Evolutionary conservation across 768 basidiomycete species (phyloP), one percentile per base, ranked within the genome.

Genomic region (Kwoniella sp.): DNA sequence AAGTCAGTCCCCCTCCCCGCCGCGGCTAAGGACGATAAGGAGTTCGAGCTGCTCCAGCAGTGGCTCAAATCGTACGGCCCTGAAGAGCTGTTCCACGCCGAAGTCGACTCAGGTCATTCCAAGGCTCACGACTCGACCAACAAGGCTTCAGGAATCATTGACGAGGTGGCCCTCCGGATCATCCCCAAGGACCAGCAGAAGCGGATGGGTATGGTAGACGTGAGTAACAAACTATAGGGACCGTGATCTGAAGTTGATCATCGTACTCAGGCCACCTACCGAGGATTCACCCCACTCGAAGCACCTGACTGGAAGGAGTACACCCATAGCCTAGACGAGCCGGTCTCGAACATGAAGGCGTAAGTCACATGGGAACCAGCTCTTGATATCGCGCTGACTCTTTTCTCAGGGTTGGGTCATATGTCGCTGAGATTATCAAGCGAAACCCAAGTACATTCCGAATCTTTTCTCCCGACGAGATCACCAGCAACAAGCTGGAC

Each of bases 401-500:
- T 80, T 73, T 71, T 71, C 59, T 66, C 70, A 76, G 74, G 12
- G 74, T 81, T 51, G 81, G 77, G 21, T 64, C 53, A 15, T 83
- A 81, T 67, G 71, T 83, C 46, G 72, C 72, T 22, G 79, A 80
- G 12, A 80, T 80, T n/a, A 74, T 83, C 68, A 71, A 80, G 72
- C 88, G 87, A 56, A 92, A 96, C 77, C 89, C 89, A 1, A 83
- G 80, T 21, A 83, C 84, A 0, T 93, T 93, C 85, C 85, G 92
- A 40, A 90, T 95, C 63, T 94, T 94, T 82, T 91, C 89, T 22
- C 92, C 92, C 0, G 92, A 96, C 68, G 90, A 92, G 71, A 82
- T 92, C 1, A 86, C 88, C 12, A 90, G 88, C 44, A 93, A 93
- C 80, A 93, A 92, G 80, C 86, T 96, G 9, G 90, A 91, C 71